These are phyloP conservation scores for Pseudocercospora pini-densiflorae DNA, from an alignment of 2,329 filamentous ascomycete genomes.

Conservation along the genomic window DNA sequence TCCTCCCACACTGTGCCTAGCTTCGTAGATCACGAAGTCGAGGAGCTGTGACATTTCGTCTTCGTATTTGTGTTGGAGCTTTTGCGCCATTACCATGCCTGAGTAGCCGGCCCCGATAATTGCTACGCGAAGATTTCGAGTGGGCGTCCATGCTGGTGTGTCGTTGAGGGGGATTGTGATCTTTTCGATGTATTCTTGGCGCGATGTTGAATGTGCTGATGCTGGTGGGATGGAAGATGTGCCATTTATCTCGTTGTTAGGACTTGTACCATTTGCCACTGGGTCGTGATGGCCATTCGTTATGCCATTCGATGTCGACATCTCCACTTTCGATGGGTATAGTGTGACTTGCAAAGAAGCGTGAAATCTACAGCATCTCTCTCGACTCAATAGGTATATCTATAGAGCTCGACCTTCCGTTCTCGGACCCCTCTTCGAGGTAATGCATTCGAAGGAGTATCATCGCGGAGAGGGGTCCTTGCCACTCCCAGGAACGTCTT, in stretches of 20 bases:
- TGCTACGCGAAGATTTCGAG: constrained; percentile 29
- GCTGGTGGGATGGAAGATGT: background rate
- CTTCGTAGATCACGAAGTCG: constrained; percentile 48
- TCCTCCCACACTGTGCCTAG: constrained; percentile 42
- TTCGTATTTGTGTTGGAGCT: constrained; percentile 40
- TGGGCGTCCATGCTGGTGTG: constrained; percentile 25
- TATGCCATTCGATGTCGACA: background rate
- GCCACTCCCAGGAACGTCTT: too few species aligned
- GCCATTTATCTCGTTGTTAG: background rate
- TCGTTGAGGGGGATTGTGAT: constrained; percentile 26
- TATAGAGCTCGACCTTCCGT: background rate
- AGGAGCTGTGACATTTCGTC: constrained; percentile 38
- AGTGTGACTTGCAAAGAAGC: background rate
- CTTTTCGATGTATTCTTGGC: constrained; percentile 10
- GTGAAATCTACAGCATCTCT: background rate
- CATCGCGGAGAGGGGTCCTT: background rate
- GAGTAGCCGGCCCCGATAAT: constrained; percentile 42
- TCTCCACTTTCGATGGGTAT: background rate
- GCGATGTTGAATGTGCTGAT: background rate
- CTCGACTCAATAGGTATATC: background rate
- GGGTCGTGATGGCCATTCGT: background rate
- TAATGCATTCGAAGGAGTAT: background rate
- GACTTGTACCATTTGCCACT: background rate
- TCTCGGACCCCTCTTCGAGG: background rate
- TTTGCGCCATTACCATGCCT: constrained; percentile 46